Base-by-base conservation (phyloP, 257 asterid species). In the Anisodus acutangulus region DNA sequence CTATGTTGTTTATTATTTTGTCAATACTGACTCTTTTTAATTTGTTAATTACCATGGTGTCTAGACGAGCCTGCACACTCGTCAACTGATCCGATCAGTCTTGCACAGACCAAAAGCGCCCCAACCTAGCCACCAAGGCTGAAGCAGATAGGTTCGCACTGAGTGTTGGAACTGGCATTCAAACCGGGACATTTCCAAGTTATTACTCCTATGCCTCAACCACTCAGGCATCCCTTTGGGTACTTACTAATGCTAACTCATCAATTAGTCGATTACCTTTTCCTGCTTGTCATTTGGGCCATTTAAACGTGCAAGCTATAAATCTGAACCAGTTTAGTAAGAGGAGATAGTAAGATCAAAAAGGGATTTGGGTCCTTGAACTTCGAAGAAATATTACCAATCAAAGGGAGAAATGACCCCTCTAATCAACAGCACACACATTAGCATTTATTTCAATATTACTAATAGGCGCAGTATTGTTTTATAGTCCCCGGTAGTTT, bases 341-440 rank as follows among this genome's bases (percentile, higher is more conserved):
- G 80, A 45, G 1, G 37, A 19, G 59, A 72, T 1, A 10, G 59
- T 45, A 45, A 43, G 6, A 72, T 72, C 9, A 72, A 1, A 70
- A 72, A 51, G 2, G 39, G 80, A 72, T n/a, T 45, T 47, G 59
- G 10, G 59, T 45, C 80, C 80, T 71, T 37, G 17, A 71, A 0
- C 58, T 71, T 45, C 9, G 3, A 45, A 2, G 9, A 71, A 45
- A 71, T 9, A n/a, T 43, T 17, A 9, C 57, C 79, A 43, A 9
- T 70, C 9, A 43, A 70, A 43, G 58, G 17, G 58, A 45, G 79
- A 47, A 71, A 45, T 47, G 0, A 0, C 35, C 41, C n/a, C 59
- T 45, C 41, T 71, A 58, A n/a, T 45, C 80, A 72, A 72, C 35
- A 12, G 80, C 80, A n/a, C 31, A 11, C 60, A 47, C 41, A 72